Percentiles rank a stretch among this genome's conserved stretches.
Evolutionary conservation across 1,284 basidiomycete genomes (phyloP).

Genomic region (Papiliotrema nemorosa): DNA sequence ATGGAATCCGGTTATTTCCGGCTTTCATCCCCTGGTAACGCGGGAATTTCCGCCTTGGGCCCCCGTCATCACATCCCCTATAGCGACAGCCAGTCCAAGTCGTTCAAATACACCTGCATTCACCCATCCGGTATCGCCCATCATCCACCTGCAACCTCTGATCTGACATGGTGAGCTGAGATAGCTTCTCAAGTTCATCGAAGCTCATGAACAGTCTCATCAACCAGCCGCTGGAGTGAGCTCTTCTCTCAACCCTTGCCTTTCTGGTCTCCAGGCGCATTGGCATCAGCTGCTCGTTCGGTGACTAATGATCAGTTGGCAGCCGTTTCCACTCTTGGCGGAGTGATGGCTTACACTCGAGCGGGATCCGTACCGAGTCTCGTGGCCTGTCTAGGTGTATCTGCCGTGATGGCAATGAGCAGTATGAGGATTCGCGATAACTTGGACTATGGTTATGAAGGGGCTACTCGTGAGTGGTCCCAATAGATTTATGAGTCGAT

Average conservation of each 20-base stretch:
- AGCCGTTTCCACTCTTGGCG: slow-evolving; percentile 28
- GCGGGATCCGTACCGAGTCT: slow-evolving; percentile 29
- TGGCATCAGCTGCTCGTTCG: neutral
- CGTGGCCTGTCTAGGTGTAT: slow-evolving; percentile 27
- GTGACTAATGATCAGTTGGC: slow-evolving; percentile 18
- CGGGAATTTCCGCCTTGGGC: too few relatives aligned
- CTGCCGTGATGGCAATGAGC: slow-evolving; percentile 30
- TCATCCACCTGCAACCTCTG: too few relatives aligned
- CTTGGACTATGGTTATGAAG: slow-evolving; percentile 30
- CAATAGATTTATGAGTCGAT: slow-evolving; percentile 6
- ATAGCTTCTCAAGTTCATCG: too few relatives aligned
- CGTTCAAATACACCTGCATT: too few relatives aligned
- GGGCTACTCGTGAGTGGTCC: slow-evolving; percentile 23
- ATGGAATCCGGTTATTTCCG: too few relatives aligned
- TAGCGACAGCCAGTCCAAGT: too few relatives aligned
- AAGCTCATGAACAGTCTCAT: slow-evolving; percentile 10
- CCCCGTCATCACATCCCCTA: too few relatives aligned
- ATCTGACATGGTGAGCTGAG: too few relatives aligned
- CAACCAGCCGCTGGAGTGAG: slow-evolving; percentile 20
- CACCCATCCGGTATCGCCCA: too few relatives aligned
- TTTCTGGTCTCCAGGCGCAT: too few relatives aligned
- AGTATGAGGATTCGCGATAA: slow-evolving; percentile 37
- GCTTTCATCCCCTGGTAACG: too few relatives aligned
- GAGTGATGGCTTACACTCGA: slow-evolving; percentile 33
- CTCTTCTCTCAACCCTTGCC: too few relatives aligned